Evolutionary conservation across 192 early-diverging fungal genomes (phyloP), one percentile per base, ranked within the genome.

Genomic region (Jimgerdemannia lactiflua): DNA sequence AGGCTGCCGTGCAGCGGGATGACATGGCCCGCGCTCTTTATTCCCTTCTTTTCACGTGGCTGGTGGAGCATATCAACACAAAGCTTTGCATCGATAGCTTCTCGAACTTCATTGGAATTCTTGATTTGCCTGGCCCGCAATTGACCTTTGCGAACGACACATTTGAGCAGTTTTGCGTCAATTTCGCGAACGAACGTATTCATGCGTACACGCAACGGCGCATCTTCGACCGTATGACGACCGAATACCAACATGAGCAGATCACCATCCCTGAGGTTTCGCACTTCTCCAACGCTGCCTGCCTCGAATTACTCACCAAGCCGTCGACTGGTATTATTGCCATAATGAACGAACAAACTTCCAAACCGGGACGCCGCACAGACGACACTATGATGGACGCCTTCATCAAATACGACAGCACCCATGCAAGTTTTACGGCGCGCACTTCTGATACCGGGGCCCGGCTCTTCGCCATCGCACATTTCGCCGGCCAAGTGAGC

Each of bases 131-230:
- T 72, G 95, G 97, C 7, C 95, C 94, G 84, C 84, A 90, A 72
- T 80, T 80, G 69, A 77, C 59, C 63, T 71, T 70, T 43, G 18
- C 71, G 18, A 77, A 88, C 86, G 84, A 83, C 83, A 79, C 85
- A 77, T 80, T 96, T 82, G 89, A 91, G 77, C 88, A 93, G 73
- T 89, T 93, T 67, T 82, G 88, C 75, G 83, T 84, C 74, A 96
- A 96, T 83, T 95, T 92, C 76, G 91, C 95, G 70, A 96, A 94
- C 82, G 96, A 97, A 82, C 89, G 95, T 70, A 82, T 97, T 11
- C 92, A 95, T 73, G 86, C 90, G 72, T 95, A 95, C 74, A 79
- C 90, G 72, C 82, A 89, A 64, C 86, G 90, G 49, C 87, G 91
- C 64, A 78, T 94, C 66, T 92, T 95, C 72, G 94, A 95, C 76